phyloP scores from a whole-genome alignment of 305 asterid genomes.

The Solanum hybrid region DNA sequence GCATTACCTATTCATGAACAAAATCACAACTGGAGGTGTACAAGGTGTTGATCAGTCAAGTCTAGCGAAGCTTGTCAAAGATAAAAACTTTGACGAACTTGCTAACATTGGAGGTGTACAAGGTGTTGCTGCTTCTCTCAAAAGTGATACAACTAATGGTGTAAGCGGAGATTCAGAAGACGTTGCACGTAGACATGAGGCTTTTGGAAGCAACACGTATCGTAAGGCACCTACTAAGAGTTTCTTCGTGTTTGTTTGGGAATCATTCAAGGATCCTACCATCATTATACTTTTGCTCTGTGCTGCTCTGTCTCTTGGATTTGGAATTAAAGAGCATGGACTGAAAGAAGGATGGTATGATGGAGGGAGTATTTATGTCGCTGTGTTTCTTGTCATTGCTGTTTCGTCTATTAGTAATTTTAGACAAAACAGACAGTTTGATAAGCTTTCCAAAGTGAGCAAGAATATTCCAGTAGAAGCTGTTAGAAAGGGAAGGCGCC shows the following conservation, averaged over 20 bases:
- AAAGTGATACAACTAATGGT: conserved; percentile 20
- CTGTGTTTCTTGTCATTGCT: conserved; percentile 32
- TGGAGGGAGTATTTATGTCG: conserved; percentile 54
- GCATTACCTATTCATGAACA: no score
- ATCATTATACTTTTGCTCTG: conserved; percentile 37
- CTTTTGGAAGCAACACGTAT: conserved; percentile 37
- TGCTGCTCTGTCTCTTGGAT: conserved; percentile 47
- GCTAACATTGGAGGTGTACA: conserved; percentile 13
- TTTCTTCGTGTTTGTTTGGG: conserved; percentile 26
- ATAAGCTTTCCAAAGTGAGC: conserved; percentile 21
- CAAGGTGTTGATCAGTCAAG: background rate
- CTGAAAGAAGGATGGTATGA: conserved; percentile 54
- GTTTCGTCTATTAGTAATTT: no score
- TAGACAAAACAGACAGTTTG: no score
- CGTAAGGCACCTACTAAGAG: conserved; percentile 11
- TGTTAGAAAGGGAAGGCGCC: conserved; percentile 44
- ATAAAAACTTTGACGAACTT: conserved; percentile 17
- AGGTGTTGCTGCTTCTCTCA: conserved; percentile 23
- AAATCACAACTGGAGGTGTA: no score
- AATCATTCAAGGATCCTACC: conserved; percentile 39
- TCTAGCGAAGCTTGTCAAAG: conserved; percentile 33
- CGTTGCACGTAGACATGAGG: conserved; percentile 14
- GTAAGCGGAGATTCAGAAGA: conserved; percentile 19
- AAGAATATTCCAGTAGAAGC: conserved; percentile 40
- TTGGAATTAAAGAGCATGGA: conserved; percentile 49